Evolutionary conservation across 331 rosid genomes (phyloP), one percentile per base, ranked within the genome.

Genomic region (Quercus tomentella): DNA sequence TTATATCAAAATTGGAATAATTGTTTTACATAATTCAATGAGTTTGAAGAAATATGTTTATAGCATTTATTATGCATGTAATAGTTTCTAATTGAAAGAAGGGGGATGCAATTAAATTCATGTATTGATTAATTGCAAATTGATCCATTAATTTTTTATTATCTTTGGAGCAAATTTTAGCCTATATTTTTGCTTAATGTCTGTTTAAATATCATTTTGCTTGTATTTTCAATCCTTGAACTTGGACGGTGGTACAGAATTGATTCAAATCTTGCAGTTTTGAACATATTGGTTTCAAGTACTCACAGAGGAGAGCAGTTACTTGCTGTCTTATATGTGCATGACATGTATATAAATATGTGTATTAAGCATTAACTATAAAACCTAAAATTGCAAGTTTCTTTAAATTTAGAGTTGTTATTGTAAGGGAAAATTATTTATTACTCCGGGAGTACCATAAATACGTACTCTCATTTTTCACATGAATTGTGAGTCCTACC

Each of bases 391-490:
- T 41, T 41, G 45, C 12, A 41, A 41, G 45, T 41, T 41, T 2
- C 3, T 41, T 41, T 41, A 41, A 41, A 41, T 41, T 41, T 8
- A 41, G 45, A 41, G 45, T 41, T 41, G 45, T 41, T 41, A 41
- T 8, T 41, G 45, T 8, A 41, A 41, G 45, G 45, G 30, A 28
- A 28, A 28, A 28, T 28, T 28, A 28, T 28, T 28, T 0, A 28
- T 3, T 28, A 0, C 4, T 28, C 4, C 0, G 4, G 30, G 30
- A 28, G 30, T 28, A 28, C 30, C 30, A 28, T 28, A 28, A 28
- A 28, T 28, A 4, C 0, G 0, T 28, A 28, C 30, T 3, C 30
- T 0, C 4, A 4, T 3, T 0, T 28, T 0, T 28, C 30, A 28
- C 0, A 28, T 28, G 0, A 28, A 28, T 28, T 3, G 30, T 28